A percentile compares a stretch with the other conserved stretches of the same genome.
Conservation (phyloP, 148 eudicot species). For the Silene latifolia region DNA sequence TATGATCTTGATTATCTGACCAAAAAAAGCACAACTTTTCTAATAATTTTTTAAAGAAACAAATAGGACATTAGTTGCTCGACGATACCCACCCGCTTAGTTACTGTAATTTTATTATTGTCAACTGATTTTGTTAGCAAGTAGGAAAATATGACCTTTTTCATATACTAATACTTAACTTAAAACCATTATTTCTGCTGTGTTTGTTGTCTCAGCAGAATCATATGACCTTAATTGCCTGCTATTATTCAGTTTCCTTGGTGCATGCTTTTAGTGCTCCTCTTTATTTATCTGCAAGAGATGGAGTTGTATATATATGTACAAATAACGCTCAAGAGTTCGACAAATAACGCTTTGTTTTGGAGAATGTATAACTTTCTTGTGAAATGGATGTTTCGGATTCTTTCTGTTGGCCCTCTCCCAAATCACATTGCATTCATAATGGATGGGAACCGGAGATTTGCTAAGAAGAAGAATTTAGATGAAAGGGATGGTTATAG, state of each 20-base stretch:
- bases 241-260: background rate
- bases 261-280: slow-evolving; percentile 9
- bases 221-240: slow-evolving; percentile 9
- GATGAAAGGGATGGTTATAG: slow-evolving; percentile 30
- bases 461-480: slow-evolving; percentile 37
- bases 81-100: no score
- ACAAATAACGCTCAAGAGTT: background rate
- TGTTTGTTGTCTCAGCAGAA: slow-evolving; percentile 10
- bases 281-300: background rate
- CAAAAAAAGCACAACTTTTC: no score
- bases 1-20: no score
- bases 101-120: no score
- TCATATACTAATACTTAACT: background rate
- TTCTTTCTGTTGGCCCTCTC: slow-evolving; percentile 36
- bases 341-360: background rate
- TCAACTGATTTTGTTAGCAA: no score
- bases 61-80: no score
- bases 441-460: slow-evolving; percentile 52
- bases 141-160: background rate
- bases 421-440: slow-evolving; percentile 43
- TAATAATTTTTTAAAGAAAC: no score
- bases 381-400: slow-evolving; percentile 12
- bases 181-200: slow-evolving; percentile 2
- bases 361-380: slow-evolving; percentile 3
- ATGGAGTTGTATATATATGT: background rate